A percentile compares a stretch with the other conserved stretches of the same genome.
phyloP scores from a whole-genome alignment of 1,284 basidiomycete species.

The Cryptococcus sp. region DNA sequence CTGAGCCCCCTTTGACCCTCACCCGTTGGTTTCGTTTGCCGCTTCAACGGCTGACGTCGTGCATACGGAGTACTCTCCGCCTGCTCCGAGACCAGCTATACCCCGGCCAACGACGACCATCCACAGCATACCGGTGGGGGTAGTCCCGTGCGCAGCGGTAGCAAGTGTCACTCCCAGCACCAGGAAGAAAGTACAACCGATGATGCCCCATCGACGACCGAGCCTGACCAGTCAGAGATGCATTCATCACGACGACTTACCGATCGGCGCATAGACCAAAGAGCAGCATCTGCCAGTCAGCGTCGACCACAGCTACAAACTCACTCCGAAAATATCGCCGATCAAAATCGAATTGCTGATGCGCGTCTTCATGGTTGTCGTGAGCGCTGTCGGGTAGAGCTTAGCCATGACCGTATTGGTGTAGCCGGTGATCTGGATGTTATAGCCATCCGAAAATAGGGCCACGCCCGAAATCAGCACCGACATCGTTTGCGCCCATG shows the following conservation, averaged over 20 bases:
- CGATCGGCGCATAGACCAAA: constrained; percentile 34
- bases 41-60: constrained; percentile 67
- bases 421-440: constrained; percentile 27
- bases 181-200: constrained; percentile 32
- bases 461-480: constrained; percentile 32
- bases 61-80: constrained; percentile 74
- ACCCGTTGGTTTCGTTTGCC: constrained; percentile 65
- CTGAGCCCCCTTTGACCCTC: constrained; percentile 6
- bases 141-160: constrained; percentile 23
- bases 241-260: background rate
- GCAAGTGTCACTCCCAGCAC: constrained; percentile 32
- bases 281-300: constrained; percentile 11
- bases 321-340: constrained; percentile 27
- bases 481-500: constrained; percentile 14
- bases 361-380: constrained; percentile 29
- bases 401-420: constrained; percentile 18
- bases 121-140: constrained; percentile 62
- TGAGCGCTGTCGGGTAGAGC: constrained; percentile 23
- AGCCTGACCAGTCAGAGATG: constrained; percentile 10
- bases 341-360: constrained; percentile 35
- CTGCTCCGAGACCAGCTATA: constrained; percentile 68
- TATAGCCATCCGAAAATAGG: constrained; percentile 36
- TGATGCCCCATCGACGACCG: constrained; percentile 35
- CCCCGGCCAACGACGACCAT: constrained; percentile 71
- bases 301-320: background rate